Evolutionary conservation across 176 grass and related monocot genomes (phyloP).

Genomic region (Coix lacrymajobi): DNA sequence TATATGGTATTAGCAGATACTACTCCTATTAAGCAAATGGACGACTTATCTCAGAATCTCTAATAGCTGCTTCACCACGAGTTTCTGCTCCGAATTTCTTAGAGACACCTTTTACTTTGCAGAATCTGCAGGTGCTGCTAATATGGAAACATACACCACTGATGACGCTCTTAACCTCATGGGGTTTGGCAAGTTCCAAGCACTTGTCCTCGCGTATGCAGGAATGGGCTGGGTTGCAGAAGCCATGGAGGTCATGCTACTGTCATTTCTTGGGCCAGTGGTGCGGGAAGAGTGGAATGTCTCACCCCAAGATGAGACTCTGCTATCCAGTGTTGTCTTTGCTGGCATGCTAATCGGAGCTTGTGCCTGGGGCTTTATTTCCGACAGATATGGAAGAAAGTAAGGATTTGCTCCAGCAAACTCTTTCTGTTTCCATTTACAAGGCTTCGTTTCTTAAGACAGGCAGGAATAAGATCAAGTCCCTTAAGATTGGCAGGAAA

Average conservation of each 20-base stretch:
- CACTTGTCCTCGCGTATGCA: conserved; percentile 58
- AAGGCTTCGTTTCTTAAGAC: neutral
- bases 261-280: conserved; percentile 61
- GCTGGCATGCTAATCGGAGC: conserved; percentile 52
- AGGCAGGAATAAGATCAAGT: neutral
- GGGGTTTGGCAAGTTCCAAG: conserved; percentile 78
- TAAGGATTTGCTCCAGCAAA: neutral
- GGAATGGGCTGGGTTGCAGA: conserved; percentile 60
- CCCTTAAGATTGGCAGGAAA: neutral
- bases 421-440: neutral
- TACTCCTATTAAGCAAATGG: neutral
- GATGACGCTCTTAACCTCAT: conserved; percentile 55
- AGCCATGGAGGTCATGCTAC: conserved; percentile 72
- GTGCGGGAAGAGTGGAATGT: conserved; percentile 49
- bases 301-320: conserved; percentile 53
- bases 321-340: conserved; percentile 72
- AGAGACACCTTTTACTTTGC: neutral
- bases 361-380: conserved; percentile 50
- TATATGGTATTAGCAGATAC: neutral
- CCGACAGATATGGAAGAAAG: conserved; percentile 71
- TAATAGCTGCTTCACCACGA: neutral
- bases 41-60: neutral
- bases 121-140: conserved; percentile 29
- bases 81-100: neutral
- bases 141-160: conserved; percentile 40